Conservation (phyloP, 1,284 basidiomycete genomes). For the Sphagnurus paluster region DNA sequence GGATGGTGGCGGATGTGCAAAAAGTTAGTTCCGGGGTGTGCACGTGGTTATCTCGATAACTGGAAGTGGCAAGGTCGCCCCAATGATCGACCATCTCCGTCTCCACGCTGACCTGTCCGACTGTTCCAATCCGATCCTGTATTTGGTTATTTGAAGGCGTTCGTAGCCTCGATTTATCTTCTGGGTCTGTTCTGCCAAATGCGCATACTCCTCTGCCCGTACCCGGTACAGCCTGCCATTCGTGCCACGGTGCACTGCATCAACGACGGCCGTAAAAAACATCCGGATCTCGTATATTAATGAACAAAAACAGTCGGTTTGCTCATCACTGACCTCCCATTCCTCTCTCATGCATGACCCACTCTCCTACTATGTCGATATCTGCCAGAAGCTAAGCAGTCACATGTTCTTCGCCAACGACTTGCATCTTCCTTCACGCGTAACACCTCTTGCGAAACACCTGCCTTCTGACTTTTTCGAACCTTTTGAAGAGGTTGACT, state of each 20-base stretch:
- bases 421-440: constrained; percentile 28
- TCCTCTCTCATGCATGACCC: constrained; percentile 31
- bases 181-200: constrained; percentile 43
- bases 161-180: constrained; percentile 23
- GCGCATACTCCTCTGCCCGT: too few species aligned
- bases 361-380: constrained; percentile 30
- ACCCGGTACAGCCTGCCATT: constrained; percentile 37
- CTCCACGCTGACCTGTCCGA: constrained; percentile 20
- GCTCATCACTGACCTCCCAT: constrained; percentile 13
- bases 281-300: constrained; percentile 43
- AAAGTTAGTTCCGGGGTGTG: constrained; percentile 16
- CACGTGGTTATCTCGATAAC: constrained; percentile 15
- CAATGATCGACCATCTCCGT: constrained; percentile 14
- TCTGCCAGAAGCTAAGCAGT: constrained; percentile 36
- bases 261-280: constrained; percentile 41
- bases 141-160: constrained; percentile 37
- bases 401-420: constrained; percentile 35
- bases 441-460: constrained; percentile 23
- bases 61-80: constrained; percentile 16
- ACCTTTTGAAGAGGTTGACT: constrained; percentile 1
- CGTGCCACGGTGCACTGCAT: constrained; percentile 37
- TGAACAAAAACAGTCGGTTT: constrained; percentile 24
- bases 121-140: constrained; percentile 18
- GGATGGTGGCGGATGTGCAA: constrained; percentile 10
- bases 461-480: constrained; percentile 16